Conservation (phyloP, 306 rosid genomes). For the Dicorynia guianensis region DNA sequence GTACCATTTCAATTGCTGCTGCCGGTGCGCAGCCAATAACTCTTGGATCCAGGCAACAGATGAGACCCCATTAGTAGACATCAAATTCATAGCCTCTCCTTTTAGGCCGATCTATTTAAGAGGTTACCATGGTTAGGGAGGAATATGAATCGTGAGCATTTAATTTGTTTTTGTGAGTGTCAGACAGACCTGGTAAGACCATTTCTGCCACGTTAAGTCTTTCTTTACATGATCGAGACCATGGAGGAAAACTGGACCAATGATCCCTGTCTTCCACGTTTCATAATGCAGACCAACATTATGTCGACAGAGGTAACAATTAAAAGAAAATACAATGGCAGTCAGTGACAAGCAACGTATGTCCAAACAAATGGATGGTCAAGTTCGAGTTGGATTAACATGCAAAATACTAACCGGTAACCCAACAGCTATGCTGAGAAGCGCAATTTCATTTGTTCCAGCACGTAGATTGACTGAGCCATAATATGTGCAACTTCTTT, state of each 20-base stretch:
- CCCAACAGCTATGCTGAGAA: conserved; percentile 93
- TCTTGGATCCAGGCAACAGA: conserved; percentile 77
- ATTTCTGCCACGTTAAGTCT: conserved; percentile 75
- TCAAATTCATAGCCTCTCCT: conserved; percentile 84
- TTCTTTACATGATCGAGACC: conserved; percentile 78
- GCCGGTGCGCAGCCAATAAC: conserved; percentile 56
- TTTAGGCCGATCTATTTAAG: conserved; percentile 78
- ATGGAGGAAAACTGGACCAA: conserved; percentile 74
- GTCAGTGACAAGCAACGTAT: conserved; percentile 10
- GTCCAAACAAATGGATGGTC: conserved; percentile 20
- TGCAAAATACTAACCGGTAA: conserved; percentile 68
- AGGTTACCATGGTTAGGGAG: conserved; percentile 3
- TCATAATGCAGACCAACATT: conserved; percentile 86
- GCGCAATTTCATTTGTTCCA: conserved; percentile 81
- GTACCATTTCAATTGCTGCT: conserved; percentile 83
- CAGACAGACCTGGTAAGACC: conserved; percentile 91
- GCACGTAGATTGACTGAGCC: conserved; percentile 70
- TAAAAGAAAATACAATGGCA: conserved; percentile 14
- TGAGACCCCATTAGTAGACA: conserved; percentile 64
- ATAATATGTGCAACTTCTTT: conserved; percentile 72
- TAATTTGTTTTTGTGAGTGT: background rate
- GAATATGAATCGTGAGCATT: too few relatives aligned
- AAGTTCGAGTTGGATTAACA: conserved; percentile 34
- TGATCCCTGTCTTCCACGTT: conserved; percentile 80
- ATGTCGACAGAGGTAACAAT: conserved; percentile 45